These are phyloP conservation scores for Dactylis glomerata DNA, from an alignment of 176 grass and related monocot species.

Conservation along the genomic window DNA sequence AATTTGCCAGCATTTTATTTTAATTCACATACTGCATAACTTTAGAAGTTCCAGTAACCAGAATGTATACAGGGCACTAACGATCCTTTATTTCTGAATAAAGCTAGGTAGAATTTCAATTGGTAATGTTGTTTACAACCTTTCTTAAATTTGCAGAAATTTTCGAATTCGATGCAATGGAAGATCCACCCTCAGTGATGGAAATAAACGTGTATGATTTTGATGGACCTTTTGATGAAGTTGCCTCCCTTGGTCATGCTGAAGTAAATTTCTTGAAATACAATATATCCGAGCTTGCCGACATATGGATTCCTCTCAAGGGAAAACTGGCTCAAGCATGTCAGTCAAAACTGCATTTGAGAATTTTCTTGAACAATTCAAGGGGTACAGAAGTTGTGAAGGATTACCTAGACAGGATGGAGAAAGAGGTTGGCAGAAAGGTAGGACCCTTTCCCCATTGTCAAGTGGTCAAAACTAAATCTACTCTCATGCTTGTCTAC, in stretches of 20 bases:
- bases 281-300: slow-evolving; percentile 67
- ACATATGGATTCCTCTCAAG: slow-evolving; percentile 79
- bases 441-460: slow-evolving; percentile 22
- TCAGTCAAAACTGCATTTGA: slow-evolving; percentile 80
- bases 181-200: slow-evolving; percentile 86
- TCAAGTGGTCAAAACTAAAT: neutral
- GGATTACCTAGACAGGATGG: slow-evolving; percentile 78
- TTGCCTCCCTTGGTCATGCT: slow-evolving; percentile 68
- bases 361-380: slow-evolving; percentile 85
- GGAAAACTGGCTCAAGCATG: slow-evolving; percentile 89
- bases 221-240: slow-evolving; percentile 93
- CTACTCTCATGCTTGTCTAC: neutral
- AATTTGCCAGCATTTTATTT: slow-evolving; percentile 1
- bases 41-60: neutral
- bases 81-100: neutral
- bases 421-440: slow-evolving; percentile 97
- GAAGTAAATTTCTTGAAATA: slow-evolving; percentile 96
- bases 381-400: slow-evolving; percentile 60
- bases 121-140: neutral
- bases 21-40: neutral
- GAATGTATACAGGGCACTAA: neutral
- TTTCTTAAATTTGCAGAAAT: slow-evolving; percentile 69
- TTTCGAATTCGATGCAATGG: slow-evolving; percentile 97
- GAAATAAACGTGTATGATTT: slow-evolving; percentile 85
- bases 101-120: neutral